Base-by-base conservation (phyloP, 108 stramenopile species). In the Nitzschia sp. region DNA sequence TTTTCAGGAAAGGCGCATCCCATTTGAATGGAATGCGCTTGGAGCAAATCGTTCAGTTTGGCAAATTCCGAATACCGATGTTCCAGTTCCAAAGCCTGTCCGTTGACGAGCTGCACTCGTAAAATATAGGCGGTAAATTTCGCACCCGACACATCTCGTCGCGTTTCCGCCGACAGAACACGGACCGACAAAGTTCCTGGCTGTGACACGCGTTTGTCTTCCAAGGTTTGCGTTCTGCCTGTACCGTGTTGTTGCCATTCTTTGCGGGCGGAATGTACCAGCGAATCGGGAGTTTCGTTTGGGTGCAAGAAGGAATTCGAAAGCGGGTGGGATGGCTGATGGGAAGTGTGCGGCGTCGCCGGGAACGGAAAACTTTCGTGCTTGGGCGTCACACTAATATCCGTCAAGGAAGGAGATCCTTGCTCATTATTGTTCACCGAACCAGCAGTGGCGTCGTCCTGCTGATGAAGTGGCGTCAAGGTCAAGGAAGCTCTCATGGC, bases 21-120 rank as follows among this genome's bases (percentile, higher is more conserved):
- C n/a, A 88, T 22, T 32, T 23, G n/a, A 17, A 82, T 65, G 22
- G 57, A 4, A 52, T 82, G 67, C 15, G 67, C 54, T 21, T 45
- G 26, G 13, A 85, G 36, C 15, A 77, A 32, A 25, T 64, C 68
- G 30, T 78, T 36, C 38, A 90, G 70, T 67, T 86, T 82, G 48
- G 48, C 50, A 76, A 90, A 90, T 53, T 90, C 88, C 28, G 69
- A 69, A 59, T 85, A 90, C 8, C 88, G 80, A 70, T 85, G 88
- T 72, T 90, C 85, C 30, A 85, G 29, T 36, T 68, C 0, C 67
- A 69, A 17, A 15, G 46, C 50, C 46, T 66, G 38, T 60, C 47
- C 55, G 63, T 60, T 62, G 48, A 35, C 52, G 15, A 65, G 38
- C 33, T 52, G 30, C 3, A 86, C 85, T 21, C 38, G 44, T 17